Percentiles rank a stretch among this genome's conserved stretches.
phyloP scores from a whole-genome alignment of 768 basidiomycete genomes.

The Tricholomella constricta region DNA sequence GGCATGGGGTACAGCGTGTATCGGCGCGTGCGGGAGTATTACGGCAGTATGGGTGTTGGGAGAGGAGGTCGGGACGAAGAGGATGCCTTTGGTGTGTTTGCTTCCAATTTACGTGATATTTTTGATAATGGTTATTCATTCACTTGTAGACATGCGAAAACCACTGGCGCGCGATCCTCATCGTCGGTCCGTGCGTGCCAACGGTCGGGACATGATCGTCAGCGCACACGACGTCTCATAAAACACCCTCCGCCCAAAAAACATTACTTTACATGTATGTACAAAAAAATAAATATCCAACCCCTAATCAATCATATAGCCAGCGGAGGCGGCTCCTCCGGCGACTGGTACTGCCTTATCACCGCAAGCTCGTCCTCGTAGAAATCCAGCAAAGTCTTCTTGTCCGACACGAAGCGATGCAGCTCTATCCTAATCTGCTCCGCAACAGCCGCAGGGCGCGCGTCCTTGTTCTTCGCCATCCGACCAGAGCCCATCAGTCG shows the following conservation, averaged over 20 bases:
- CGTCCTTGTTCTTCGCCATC: slow-evolving; percentile 60
- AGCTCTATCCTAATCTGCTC: slow-evolving; percentile 64
- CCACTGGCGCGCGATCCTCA: slow-evolving; percentile 62
- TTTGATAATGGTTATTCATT: too few relatives aligned
- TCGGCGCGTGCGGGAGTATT: slow-evolving; percentile 88
- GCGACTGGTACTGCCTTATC: slow-evolving; percentile 31
- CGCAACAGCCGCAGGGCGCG: slow-evolving; percentile 57
- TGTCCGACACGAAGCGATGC: slow-evolving; percentile 65
- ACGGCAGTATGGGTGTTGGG: slow-evolving; percentile 74
- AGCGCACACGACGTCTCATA: slow-evolving; percentile 60
- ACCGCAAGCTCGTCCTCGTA: slow-evolving; percentile 71
- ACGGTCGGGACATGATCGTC: slow-evolving; percentile 75
- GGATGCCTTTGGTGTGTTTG: slow-evolving; percentile 82
- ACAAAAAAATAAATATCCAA: not conserved
- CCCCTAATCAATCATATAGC: slow-evolving; percentile 31
- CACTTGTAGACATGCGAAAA: slow-evolving; percentile 71
- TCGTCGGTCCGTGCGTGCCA: slow-evolving; percentile 67
- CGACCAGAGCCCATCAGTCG: slow-evolving; percentile 75
- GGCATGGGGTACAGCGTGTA: slow-evolving; percentile 92
- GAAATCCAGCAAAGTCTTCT: slow-evolving; percentile 54
- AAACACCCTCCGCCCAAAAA: slow-evolving; percentile 11
- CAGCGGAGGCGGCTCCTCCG: slow-evolving; percentile 60
- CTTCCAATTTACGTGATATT: too few relatives aligned
- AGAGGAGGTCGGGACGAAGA: slow-evolving; percentile 82
- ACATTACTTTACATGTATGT: slow-evolving; percentile 6